phyloP scores from a whole-genome alignment of 2,329 filamentous ascomycete species.

The Penicillium sp. region DNA sequence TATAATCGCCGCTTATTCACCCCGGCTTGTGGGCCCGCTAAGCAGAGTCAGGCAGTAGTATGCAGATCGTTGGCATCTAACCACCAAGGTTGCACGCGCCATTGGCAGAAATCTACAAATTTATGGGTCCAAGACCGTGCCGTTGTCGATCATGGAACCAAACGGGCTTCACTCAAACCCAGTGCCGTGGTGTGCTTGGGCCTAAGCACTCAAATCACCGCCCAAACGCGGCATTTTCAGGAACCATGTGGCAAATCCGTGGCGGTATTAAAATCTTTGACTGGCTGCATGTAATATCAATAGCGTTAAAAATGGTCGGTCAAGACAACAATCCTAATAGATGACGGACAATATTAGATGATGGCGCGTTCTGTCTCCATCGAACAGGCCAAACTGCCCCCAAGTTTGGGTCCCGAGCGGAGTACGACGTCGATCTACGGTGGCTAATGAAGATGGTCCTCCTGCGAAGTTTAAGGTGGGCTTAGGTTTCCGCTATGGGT shows the following conservation, averaged over 20 bases:
- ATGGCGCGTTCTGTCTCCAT: not conserved
- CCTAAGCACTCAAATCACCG: not conserved
- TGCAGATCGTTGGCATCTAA: constrained; percentile 11
- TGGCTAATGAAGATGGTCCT: constrained; percentile 23
- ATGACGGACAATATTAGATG: not conserved
- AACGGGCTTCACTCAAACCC: constrained; percentile 5
- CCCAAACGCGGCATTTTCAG: not conserved
- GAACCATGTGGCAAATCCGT: constrained; percentile 11
- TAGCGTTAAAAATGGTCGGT: not conserved
- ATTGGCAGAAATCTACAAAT: constrained; percentile 1
- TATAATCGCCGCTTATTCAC: constrained; percentile 1
- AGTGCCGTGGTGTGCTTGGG: constrained; percentile 1
- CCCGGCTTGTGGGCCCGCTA: constrained; percentile 1
- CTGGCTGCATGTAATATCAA: not conserved
- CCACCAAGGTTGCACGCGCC: not conserved
- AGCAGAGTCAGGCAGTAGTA: not conserved
- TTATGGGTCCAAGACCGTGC: not conserved
- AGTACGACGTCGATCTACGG: constrained; percentile 15
- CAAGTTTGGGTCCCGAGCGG: not conserved
- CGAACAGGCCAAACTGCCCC: not conserved
- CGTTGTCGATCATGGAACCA: constrained; percentile 10
- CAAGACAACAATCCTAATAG: not conserved
- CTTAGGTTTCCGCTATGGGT: not conserved
- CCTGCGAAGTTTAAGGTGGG: constrained; percentile 16
- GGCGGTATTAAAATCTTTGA: not conserved